phyloP scores from a whole-genome alignment of 164 flowering plant species.

The Piper longum region DNA sequence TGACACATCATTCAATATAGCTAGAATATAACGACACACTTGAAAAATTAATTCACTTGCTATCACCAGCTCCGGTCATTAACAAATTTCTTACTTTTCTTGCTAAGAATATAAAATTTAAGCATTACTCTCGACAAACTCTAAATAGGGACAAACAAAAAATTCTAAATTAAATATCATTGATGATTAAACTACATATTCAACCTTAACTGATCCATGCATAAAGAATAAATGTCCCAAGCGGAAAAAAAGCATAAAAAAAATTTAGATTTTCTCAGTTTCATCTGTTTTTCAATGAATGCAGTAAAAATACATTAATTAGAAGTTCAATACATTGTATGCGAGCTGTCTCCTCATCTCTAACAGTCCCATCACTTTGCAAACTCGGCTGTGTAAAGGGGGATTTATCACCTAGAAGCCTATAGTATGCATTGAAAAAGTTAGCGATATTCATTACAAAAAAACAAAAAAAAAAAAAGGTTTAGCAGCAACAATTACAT shows the following conservation, averaged over 20 bases:
- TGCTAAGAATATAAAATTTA: too few species aligned
- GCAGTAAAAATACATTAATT: not conserved
- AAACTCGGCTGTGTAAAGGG: conserved; percentile 81
- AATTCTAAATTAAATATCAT: too few species aligned
- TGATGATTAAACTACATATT: too few species aligned
- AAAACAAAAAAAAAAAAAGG: too few species aligned
- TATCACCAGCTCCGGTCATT: not conserved
- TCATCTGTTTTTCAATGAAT: not conserved
- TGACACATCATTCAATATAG: not conserved
- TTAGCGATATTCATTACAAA: not conserved
- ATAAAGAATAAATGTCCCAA: not conserved
- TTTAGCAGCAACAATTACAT: too few species aligned
- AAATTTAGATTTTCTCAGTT: not conserved
- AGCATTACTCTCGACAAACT: not conserved
- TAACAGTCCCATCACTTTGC: conserved; percentile 71
- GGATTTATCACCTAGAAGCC: conserved; percentile 87
- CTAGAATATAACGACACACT: not conserved
- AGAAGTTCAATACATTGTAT: conserved; percentile 48
- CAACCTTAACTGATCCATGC: not conserved
- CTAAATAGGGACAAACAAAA: too few species aligned
- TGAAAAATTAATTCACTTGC: not conserved
- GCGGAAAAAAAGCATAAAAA: not conserved
- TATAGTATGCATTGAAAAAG: conserved; percentile 10
- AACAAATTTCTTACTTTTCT: not conserved
- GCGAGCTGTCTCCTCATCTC: conserved; percentile 85